These are phyloP conservation scores for Cercospora berteroae DNA, from an alignment of 2,329 filamentous ascomycete genomes.

Conservation along the genomic window DNA sequence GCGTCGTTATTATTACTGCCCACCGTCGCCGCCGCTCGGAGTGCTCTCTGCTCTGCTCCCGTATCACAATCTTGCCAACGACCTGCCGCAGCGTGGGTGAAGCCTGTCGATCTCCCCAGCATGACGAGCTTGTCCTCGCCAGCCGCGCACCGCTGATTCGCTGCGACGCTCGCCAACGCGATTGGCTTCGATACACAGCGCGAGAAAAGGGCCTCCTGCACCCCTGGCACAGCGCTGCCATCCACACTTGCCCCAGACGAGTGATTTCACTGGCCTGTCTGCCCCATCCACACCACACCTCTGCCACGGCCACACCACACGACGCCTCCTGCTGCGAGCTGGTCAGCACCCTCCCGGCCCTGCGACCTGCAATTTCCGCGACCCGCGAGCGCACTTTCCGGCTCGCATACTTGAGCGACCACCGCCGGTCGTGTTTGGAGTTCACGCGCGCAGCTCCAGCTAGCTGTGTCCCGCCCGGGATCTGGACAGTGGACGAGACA, in stretches of 20 bases:
- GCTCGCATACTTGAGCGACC: not conserved
- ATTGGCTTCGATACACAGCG: conserved; percentile 14
- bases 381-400: not conserved
- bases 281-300: conserved; percentile 1
- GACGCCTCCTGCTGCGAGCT: conserved; percentile 2
- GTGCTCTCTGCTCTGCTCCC: not conserved
- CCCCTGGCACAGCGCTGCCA: not conserved
- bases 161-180: conserved; percentile 8
- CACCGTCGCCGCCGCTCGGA: not conserved
- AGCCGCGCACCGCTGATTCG: conserved; percentile 8
- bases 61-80: not conserved
- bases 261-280: conserved; percentile 7
- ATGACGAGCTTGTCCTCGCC: not conserved
- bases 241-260: not conserved
- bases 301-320: not conserved
- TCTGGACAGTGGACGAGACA: conserved; percentile 5
- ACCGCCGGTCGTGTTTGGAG: not conserved
- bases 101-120: conserved; percentile 6
- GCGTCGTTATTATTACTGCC: not conserved
- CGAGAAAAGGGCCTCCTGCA: conserved; percentile 5
- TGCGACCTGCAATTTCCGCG: not conserved
- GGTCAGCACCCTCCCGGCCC: not conserved
- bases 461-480: not conserved
- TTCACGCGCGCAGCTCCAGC: conserved; percentile 7
- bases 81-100: not conserved